phyloP scores from a whole-genome alignment of 2,329 filamentous ascomycete species.

The Stemphylium lycopersici region DNA sequence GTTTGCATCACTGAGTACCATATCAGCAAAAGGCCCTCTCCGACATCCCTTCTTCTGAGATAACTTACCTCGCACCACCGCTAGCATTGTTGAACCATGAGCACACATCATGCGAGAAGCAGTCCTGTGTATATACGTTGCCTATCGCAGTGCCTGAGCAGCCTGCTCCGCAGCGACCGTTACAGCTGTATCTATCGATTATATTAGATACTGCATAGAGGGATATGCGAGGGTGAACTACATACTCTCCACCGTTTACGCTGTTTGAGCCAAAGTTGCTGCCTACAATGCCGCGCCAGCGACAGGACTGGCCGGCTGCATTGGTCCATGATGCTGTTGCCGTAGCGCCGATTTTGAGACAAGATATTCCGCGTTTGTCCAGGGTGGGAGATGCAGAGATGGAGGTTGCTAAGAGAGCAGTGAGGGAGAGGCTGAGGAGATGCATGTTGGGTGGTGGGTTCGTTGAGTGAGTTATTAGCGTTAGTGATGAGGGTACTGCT shows the following conservation, averaged over 20 bases:
- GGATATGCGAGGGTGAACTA: not conserved
- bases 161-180: slow-evolving; percentile 57
- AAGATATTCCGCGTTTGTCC: slow-evolving; percentile 43
- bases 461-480: not conserved
- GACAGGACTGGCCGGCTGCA: slow-evolving; percentile 51
- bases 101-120: slow-evolving; percentile 59
- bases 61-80: slow-evolving; percentile 53
- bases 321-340: slow-evolving; percentile 58
- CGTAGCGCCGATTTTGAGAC: slow-evolving; percentile 48
- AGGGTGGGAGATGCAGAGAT: slow-evolving; percentile 6
- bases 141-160: slow-evolving; percentile 54
- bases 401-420: slow-evolving; percentile 2
- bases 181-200: slow-evolving; percentile 55
- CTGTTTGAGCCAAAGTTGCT: slow-evolving; percentile 57
- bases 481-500: not conserved
- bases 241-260: slow-evolving; percentile 56
- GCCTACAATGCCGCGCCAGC: slow-evolving; percentile 54
- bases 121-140: slow-evolving; percentile 59
- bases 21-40: not conserved
- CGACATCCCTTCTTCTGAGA: not conserved
- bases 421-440: slow-evolving; percentile 1
- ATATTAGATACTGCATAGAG: slow-evolving; percentile 4
- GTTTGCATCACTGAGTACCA: slow-evolving; percentile 52
- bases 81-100: slow-evolving; percentile 58
- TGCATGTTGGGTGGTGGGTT: slow-evolving; percentile 7